phyloP scores from a whole-genome alignment of 305 asterid genomes.

The Withania somnifera region DNA sequence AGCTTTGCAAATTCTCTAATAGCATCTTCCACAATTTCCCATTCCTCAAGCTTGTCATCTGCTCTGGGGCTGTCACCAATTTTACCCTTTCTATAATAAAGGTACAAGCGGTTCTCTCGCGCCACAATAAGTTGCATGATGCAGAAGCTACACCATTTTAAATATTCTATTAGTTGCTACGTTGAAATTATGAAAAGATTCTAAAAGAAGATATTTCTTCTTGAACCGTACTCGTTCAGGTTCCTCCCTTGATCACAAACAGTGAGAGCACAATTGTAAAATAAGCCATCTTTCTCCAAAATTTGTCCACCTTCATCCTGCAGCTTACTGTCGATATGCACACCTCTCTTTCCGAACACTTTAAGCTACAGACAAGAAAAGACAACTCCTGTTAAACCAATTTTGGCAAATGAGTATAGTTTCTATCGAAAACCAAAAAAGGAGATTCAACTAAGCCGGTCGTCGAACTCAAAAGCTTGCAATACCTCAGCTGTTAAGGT shows the following conservation, averaged over 20 bases:
- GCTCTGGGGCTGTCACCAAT: conserved; percentile 31
- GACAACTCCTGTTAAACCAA: not conserved
- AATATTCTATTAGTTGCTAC: too few relatives aligned
- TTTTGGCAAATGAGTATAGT: not conserved
- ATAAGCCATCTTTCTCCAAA: conserved; percentile 56
- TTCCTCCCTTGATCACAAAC: conserved; percentile 32
- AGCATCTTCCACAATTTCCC: conserved; percentile 34
- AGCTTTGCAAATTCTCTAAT: conserved; percentile 41
- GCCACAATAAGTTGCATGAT: conserved; percentile 47
- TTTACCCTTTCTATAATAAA: conserved; percentile 59
- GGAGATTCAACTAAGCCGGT: too few relatives aligned
- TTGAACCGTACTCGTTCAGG: conserved; percentile 54
- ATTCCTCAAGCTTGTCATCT: conserved; percentile 48
- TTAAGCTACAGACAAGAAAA: conserved; percentile 37
- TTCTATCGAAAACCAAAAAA: too few relatives aligned
- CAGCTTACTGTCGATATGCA: conserved; percentile 67
- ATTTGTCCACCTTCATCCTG: conserved; percentile 61
- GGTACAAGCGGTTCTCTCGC: conserved; percentile 43
- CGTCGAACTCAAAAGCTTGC: too few relatives aligned
- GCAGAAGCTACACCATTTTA: conserved; percentile 32
- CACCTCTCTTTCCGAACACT: conserved; percentile 74
- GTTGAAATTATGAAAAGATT: too few relatives aligned
- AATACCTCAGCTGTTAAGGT: conserved; percentile 55
- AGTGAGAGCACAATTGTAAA: conserved; percentile 65
- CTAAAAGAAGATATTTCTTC: too few relatives aligned